Conservation (phyloP, 371 early-diverging fungal species). For the Nematocida homosporus region DNA sequence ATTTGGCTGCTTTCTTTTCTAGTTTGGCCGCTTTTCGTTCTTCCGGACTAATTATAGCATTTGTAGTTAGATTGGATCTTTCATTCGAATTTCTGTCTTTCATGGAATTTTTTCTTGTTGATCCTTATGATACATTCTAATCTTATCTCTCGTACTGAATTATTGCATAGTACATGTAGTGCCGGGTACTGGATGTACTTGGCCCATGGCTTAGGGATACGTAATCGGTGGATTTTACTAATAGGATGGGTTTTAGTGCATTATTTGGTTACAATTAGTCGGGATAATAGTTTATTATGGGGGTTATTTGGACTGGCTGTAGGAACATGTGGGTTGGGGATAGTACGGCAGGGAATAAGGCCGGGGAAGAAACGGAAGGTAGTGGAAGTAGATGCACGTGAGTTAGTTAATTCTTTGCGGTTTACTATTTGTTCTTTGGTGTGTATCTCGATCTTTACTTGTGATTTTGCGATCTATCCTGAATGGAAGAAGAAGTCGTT, state of each 20-base stretch:
- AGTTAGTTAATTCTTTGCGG: conserved; percentile 28
- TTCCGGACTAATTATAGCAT: conserved; percentile 15
- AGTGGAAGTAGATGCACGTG: background rate
- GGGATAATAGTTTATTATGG: background rate
- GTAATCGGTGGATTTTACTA: conserved; percentile 16
- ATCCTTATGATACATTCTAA: conserved; percentile 5
- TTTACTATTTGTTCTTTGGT: conserved; percentile 46
- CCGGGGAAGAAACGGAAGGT: background rate
- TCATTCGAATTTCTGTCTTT: background rate
- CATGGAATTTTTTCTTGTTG: conserved; percentile 17
- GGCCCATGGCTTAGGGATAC: conserved; percentile 16
- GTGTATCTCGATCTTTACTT: conserved; percentile 63
- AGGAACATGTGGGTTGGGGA: background rate
- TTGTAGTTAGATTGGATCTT: conserved; percentile 27
- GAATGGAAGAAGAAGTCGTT: conserved; percentile 54
- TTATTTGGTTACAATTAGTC: conserved; percentile 23
- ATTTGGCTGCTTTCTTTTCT: conserved; percentile 79
- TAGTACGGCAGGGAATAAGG: too few species aligned
- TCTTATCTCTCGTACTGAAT: conserved; percentile 8
- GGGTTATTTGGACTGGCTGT: background rate
- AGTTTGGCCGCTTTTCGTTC: conserved; percentile 73
- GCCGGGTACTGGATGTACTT: conserved; percentile 23
- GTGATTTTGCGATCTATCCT: conserved; percentile 62
- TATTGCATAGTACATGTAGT: conserved; percentile 34
- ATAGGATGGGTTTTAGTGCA: conserved; percentile 20